Evolutionary conservation across 2,329 filamentous ascomycete species (phyloP), one percentile per base, ranked within the genome.

Genomic region (Diaporthe eres): DNA sequence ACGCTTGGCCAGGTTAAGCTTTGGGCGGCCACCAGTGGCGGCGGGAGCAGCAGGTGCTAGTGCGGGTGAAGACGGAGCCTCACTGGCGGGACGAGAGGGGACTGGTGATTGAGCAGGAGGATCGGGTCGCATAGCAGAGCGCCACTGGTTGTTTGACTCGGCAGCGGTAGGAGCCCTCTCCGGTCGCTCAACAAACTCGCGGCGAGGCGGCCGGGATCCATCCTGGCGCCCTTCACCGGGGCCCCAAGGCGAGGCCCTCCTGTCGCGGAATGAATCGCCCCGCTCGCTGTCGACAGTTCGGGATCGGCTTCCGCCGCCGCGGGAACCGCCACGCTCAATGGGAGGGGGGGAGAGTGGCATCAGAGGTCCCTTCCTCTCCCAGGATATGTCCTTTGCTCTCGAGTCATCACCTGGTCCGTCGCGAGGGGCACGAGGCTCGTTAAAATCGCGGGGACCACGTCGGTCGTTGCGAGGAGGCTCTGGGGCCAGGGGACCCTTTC

Each of bases 81-180:
- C 92, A 82, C 93, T 95, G 76, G 91, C 90, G 76, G 97, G 94
- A 72, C 93, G 93, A 51, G 92, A 93, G 76, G 91, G 88, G 53
- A 89, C 90, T 31, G 92, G 90, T 17, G 93, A 92, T 83, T 91
- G 91, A 34, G 58, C 47, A 67, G 89, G 83, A 49, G 89, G 85
- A 81, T 97, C 96, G n/a, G 96, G 95, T 79, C 92, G 94, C 96
- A 98, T 98, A 85, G 91, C 94, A 79, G 90, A 89, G 81, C 97
- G 94, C 97, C 97, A 99, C 85, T 98, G 93, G 86, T 92, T 97
- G 83, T 98, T 97, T 82, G 94, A 91, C 77, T 99, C 97, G 68
- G 97, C 94, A 55, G 97, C 97, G 74, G 94, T 98, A 31, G 94
- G 94, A 70, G 89, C 89, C 80, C 94, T 91, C 82, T 95, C 93